Conservation (phyloP, 805 yeast genomes). For the Saturnispora ahearnii region DNA sequence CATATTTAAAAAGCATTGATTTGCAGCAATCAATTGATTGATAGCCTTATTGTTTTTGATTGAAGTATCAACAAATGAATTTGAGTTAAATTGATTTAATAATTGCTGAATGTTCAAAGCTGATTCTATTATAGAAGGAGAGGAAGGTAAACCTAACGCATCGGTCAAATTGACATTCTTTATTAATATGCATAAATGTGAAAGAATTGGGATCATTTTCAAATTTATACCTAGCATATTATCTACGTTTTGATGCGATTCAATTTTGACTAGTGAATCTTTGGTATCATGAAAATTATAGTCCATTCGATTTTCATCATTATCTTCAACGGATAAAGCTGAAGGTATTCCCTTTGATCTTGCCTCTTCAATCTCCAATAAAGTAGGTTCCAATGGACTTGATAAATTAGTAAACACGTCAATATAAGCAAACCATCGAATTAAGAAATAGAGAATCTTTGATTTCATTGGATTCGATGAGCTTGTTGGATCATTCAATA, state of each 20-base stretch:
- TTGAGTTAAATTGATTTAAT: constrained; percentile 23
- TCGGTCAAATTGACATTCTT: constrained; percentile 22
- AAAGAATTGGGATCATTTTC: constrained; percentile 47
- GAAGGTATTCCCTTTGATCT: background rate
- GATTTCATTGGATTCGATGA: constrained; percentile 15
- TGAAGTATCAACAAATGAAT: constrained; percentile 6
- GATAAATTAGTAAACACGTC: constrained; percentile 58
- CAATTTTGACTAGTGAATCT: constrained; percentile 16
- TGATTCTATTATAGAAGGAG: constrained; percentile 21
- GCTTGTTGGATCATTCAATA: constrained; percentile 16
- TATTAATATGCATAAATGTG: constrained; percentile 38
- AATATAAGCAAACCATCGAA: constrained; percentile 61
- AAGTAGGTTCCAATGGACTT: constrained; percentile 34
- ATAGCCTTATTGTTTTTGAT: constrained; percentile 13
- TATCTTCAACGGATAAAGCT: background rate
- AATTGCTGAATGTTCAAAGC: constrained; percentile 34
- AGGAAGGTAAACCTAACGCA: constrained; percentile 1
- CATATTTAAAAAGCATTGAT: constrained; percentile 42
- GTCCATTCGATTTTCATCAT: constrained; percentile 18
- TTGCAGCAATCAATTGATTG: constrained; percentile 35
- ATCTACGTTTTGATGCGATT: constrained; percentile 41
- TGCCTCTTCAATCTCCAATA: constrained; percentile 15
- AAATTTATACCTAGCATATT: constrained; percentile 60
- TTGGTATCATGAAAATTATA: constrained; percentile 21
- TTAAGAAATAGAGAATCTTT: constrained; percentile 44